Evolutionary conservation across 768 basidiomycete genomes (phyloP).

Genomic region (Tricholoma sp.): DNA sequence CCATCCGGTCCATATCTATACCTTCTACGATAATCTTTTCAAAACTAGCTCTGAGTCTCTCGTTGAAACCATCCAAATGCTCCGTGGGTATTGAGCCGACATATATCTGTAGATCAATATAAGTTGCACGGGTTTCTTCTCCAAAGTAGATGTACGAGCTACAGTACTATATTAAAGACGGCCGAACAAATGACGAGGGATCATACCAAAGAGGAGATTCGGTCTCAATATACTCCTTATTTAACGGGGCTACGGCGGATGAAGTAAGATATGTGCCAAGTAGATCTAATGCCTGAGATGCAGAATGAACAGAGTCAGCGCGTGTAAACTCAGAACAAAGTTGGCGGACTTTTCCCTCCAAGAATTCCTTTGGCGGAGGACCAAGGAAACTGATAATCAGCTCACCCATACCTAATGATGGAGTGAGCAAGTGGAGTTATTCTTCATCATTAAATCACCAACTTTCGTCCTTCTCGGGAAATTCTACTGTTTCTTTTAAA

Average conservation of each 20-base stretch:
- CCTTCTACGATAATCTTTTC: slow-evolving; percentile 65
- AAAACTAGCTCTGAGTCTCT: slow-evolving; percentile 63
- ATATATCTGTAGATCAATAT: slow-evolving; percentile 70
- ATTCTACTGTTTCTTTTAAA: slow-evolving; percentile 68
- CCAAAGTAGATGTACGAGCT: slow-evolving; percentile 86
- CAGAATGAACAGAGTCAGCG: slow-evolving; percentile 2
- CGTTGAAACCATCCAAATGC: slow-evolving; percentile 67
- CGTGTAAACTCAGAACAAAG: not conserved
- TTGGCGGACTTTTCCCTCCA: slow-evolving; percentile 59
- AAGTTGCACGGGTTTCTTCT: slow-evolving; percentile 68
- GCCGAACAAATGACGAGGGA: not conserved
- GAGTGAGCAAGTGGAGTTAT: slow-evolving; percentile 1
- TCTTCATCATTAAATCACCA: slow-evolving; percentile 13
- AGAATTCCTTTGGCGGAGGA: slow-evolving; percentile 62
- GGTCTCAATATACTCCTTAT: slow-evolving; percentile 90
- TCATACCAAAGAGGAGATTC: slow-evolving; percentile 82
- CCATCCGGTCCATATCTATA: slow-evolving; percentile 88
- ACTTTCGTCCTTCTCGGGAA: slow-evolving; percentile 96
- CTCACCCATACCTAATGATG: slow-evolving; percentile 63
- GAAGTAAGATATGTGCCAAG: slow-evolving; percentile 87
- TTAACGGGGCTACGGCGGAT: slow-evolving; percentile 73
- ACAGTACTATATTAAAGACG: slow-evolving; percentile 5
- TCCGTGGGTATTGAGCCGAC: slow-evolving; percentile 81
- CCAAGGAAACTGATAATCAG: slow-evolving; percentile 73
- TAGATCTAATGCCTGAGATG: slow-evolving; percentile 72